Evolutionary conservation across 2,329 filamentous ascomycete species (phyloP).

Genomic region (Plenodomus lindquistii): DNA sequence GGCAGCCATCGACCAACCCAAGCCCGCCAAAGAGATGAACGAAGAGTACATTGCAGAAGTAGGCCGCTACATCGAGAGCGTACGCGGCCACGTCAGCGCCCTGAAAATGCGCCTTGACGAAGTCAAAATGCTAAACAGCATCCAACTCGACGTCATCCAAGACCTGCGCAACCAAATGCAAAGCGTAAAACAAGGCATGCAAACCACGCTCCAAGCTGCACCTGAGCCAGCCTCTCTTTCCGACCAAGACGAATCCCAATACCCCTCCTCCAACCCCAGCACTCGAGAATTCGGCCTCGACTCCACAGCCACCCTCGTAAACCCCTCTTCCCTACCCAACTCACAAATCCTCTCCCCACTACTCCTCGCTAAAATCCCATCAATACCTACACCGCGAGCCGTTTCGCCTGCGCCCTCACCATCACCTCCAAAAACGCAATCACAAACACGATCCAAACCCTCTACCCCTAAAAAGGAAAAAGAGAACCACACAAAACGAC

Average conservation of each 20-base stretch:
- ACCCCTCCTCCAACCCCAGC: background rate
- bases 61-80: conserved; percentile 30
- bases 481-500: background rate
- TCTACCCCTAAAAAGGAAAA: no score
- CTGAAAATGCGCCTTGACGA: conserved; percentile 38
- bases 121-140: conserved; percentile 36
- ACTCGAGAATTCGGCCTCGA: background rate
- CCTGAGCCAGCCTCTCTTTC: background rate
- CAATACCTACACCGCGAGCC: conserved; percentile 6
- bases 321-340: background rate
- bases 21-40: conserved; percentile 6
- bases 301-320: background rate
- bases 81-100: conserved; percentile 30
- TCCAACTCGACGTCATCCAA: conserved; percentile 37
- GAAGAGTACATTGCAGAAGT: conserved; percentile 32
- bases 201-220: background rate
- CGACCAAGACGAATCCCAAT: background rate
- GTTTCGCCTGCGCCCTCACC: no score
- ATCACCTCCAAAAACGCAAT: background rate
- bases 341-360: background rate
- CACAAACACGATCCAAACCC: background rate
- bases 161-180: conserved; percentile 31
- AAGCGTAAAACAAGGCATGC: conserved; percentile 16
- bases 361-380: no score
- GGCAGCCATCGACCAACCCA: conserved; percentile 2